phyloP scores from a whole-genome alignment of 2,329 filamentous ascomycete genomes.

The Aspergillus japonicus region DNA sequence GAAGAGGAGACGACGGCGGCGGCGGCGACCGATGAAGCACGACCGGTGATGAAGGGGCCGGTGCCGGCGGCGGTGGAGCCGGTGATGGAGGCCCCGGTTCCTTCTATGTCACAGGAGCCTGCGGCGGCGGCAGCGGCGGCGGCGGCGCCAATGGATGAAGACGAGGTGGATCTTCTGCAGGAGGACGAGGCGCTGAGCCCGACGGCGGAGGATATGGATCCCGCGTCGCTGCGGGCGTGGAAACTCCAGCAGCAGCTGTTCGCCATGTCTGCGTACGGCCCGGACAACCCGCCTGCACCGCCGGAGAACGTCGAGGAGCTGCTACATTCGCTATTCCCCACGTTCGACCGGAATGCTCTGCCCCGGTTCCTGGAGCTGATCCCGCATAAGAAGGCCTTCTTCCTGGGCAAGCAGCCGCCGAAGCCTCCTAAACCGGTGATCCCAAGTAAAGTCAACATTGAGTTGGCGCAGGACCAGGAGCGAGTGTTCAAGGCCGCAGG shows the following conservation, averaged over 20 bases:
- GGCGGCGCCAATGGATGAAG: slow-evolving; percentile 25
- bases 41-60: slow-evolving; percentile 11
- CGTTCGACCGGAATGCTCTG: slow-evolving; percentile 71
- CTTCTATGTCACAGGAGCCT: slow-evolving; percentile 14
- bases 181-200: slow-evolving; percentile 29
- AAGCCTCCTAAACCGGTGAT: slow-evolving; percentile 80
- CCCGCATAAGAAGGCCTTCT: slow-evolving; percentile 74
- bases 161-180: slow-evolving; percentile 26
- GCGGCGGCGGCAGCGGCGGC: too few relatives aligned
- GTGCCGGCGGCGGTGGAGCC: neutral
- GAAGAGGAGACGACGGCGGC: slow-evolving; percentile 24
- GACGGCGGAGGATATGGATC: slow-evolving; percentile 42
- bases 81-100: neutral
- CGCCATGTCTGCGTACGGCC: slow-evolving; percentile 47
- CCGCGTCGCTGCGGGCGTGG: slow-evolving; percentile 42
- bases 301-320: slow-evolving; percentile 73
- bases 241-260: slow-evolving; percentile 49
- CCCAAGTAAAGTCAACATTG: slow-evolving; percentile 83
- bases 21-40: slow-evolving; percentile 12
- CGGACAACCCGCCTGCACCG: slow-evolving; percentile 64
- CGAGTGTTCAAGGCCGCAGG: slow-evolving; percentile 77
- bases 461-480: slow-evolving; percentile 82
- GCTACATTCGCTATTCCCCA: slow-evolving; percentile 76
- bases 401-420: slow-evolving; percentile 72
- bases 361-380: slow-evolving; percentile 81